A percentile compares a stretch with the other conserved stretches of the same genome.
Evolutionary conservation across 345 rosid species (phyloP).

Genomic region (Gossypium ekmanianum): DNA sequence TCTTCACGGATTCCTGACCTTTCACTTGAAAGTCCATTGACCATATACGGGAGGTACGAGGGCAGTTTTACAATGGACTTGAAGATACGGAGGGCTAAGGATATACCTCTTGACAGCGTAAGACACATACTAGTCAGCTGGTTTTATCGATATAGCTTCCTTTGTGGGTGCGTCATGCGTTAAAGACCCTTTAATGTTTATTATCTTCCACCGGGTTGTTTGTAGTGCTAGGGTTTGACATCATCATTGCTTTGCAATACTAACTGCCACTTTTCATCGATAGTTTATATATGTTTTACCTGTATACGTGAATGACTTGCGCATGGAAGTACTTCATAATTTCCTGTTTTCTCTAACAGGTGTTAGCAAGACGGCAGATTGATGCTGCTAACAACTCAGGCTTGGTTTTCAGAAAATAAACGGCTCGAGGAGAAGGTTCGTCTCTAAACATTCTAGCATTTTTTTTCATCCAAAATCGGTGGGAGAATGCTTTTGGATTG

Average conservation of each 20-base stretch:
- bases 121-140: not conserved
- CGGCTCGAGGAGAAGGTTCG: constrained; percentile 72
- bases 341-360: constrained; percentile 31
- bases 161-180: not conserved
- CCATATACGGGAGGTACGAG: constrained; percentile 46
- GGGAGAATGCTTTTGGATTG: not conserved
- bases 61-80: constrained; percentile 44
- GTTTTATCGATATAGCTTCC: not conserved
- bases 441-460: not conserved
- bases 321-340: not conserved
- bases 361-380: constrained; percentile 67
- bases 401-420: constrained; percentile 76
- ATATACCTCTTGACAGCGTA: constrained; percentile 6
- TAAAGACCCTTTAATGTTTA: not conserved
- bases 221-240: not conserved
- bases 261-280: not conserved
- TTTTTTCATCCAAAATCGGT: not conserved
- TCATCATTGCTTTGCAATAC: not conserved
- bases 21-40: constrained; percentile 45
- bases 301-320: not conserved
- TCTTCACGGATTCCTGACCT: constrained; percentile 52
- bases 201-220: not conserved
- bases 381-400: constrained; percentile 72
- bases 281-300: not conserved
- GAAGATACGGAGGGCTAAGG: constrained; percentile 36